Evolutionary conservation across 2,329 filamentous ascomycete genomes (phyloP), one percentile per base, ranked within the genome.

Genomic region (Aphanocladium album): DNA sequence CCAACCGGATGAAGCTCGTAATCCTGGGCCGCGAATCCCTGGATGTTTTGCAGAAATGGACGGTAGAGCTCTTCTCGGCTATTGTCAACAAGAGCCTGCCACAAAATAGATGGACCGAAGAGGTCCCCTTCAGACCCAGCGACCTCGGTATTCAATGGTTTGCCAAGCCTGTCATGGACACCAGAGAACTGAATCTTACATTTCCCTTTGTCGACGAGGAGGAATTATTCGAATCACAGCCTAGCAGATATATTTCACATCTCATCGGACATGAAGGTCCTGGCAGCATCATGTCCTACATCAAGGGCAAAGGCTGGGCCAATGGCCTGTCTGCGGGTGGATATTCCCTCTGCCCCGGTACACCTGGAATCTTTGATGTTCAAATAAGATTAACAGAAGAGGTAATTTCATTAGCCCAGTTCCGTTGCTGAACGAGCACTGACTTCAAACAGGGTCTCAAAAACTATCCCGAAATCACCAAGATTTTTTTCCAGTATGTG

Each of bases 211-310:
- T 91, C 19, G 91, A 96, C 65, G 91, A 96, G 71, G 90, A 96
- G 65, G 74, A 84, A 0, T 78, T 92, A 62, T 93, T 86, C 72
- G 89, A 93, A 69, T 87, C 88, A 8, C 90, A 95, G 65, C 93
- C 93, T 1, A 89, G 89, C 64, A 85, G 89, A 63, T 97, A 96
- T 70, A 86, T 96, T 62, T 89, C 89, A 68, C 93, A 97, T 70
- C 77, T 97, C 57, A 90, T 97, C 64, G 93, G 93, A 5, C 93
- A 97, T 67, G 93, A 97, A 73, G 92, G 93, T 0, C 93, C 93
- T 1, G 93, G 93, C 4, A 96, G 93, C 73, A 89, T 97, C 68
- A 86, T 97, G 76, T 87, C 92, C 2, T 92, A 95, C 72, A 83
- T 96, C 73, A 96, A 96, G 73, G 86, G 84, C 27, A 95, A 93